These are phyloP conservation scores for Nematocida ausubeli DNA, from an alignment of 371 early-diverging fungal genomes.

Conservation along the genomic window DNA sequence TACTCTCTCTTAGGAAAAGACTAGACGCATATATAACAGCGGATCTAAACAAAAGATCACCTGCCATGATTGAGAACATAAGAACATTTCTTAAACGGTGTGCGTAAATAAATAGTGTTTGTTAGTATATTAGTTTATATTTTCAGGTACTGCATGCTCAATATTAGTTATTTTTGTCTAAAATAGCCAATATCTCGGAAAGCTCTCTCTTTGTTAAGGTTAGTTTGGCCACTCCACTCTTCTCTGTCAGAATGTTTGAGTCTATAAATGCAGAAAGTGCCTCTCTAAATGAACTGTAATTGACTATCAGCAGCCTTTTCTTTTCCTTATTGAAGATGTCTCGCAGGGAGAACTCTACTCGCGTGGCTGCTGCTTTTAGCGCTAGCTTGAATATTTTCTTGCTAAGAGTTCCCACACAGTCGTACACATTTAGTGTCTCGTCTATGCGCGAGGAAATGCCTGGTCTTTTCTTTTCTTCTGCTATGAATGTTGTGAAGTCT, in stretches of 20 bases:
- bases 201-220: conserved; percentile 46
- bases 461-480: conserved; percentile 6
- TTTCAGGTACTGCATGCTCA: too few species aligned
- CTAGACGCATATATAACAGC: conserved; percentile 19
- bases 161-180: conserved; percentile 13
- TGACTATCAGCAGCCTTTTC: conserved; percentile 36
- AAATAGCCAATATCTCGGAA: conserved; percentile 21
- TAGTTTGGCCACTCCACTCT: conserved; percentile 23
- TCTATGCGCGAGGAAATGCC: conserved; percentile 1
- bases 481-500: conserved; percentile 49
- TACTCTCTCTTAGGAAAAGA: conserved; percentile 5
- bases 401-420: conserved; percentile 44
- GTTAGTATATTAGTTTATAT: background rate
- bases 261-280: conserved; percentile 43
- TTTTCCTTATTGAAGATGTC: conserved; percentile 52
- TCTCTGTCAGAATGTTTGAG: conserved; percentile 35
- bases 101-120: conserved; percentile 11
- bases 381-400: conserved; percentile 28
- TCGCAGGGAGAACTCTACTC: conserved; percentile 46
- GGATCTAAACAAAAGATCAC: conserved; percentile 24
- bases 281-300: conserved; percentile 43
- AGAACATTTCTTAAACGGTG: conserved; percentile 35
- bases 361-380: conserved; percentile 21
- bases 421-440: conserved; percentile 47
- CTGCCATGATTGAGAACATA: conserved; percentile 22